Evolutionary conservation across 1,284 basidiomycete species (phyloP).

Genomic region (Tylopilus sp.): DNA sequence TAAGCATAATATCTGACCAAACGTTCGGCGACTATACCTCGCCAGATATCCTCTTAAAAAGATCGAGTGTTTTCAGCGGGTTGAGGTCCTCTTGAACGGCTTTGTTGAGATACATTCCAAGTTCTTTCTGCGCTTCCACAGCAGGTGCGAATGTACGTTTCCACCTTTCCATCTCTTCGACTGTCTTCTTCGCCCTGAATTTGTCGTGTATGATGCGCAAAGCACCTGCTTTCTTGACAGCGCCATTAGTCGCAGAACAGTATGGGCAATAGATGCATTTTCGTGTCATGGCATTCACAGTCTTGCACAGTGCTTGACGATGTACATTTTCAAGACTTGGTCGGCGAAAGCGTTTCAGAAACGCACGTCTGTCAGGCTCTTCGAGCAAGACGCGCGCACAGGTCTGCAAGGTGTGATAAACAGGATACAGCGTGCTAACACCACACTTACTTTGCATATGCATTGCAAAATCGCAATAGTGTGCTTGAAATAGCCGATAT

Average conservation of each 20-base stretch:
- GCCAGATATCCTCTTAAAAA: conserved; percentile 91
- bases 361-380: conserved; percentile 81
- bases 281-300: conserved; percentile 85
- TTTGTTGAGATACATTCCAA: conserved; percentile 83
- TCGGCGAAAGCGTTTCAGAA: conserved; percentile 85
- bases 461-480: conserved; percentile 91
- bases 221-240: conserved; percentile 94
- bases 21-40: conserved; percentile 53
- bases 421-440: not conserved
- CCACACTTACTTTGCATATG: conserved; percentile 81
- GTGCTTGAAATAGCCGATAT: conserved; percentile 98
- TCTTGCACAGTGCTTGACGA: conserved; percentile 81
- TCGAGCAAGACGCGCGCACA: conserved; percentile 94
- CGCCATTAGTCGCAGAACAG: conserved; percentile 91
- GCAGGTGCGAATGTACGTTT: conserved; percentile 82
- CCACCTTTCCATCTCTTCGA: conserved; percentile 86
- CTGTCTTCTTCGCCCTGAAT: conserved; percentile 93
- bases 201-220: conserved; percentile 98
- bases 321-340: conserved; percentile 93
- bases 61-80: conserved; percentile 88
- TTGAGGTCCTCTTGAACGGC: conserved; percentile 93
- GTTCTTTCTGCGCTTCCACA: conserved; percentile 83
- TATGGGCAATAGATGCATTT: conserved; percentile 93
- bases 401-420: conserved; percentile 50
- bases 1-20: conserved; percentile 1